Base-by-base conservation (phyloP, 768 basidiomycete genomes). In the Obba rivulosa region DNA sequence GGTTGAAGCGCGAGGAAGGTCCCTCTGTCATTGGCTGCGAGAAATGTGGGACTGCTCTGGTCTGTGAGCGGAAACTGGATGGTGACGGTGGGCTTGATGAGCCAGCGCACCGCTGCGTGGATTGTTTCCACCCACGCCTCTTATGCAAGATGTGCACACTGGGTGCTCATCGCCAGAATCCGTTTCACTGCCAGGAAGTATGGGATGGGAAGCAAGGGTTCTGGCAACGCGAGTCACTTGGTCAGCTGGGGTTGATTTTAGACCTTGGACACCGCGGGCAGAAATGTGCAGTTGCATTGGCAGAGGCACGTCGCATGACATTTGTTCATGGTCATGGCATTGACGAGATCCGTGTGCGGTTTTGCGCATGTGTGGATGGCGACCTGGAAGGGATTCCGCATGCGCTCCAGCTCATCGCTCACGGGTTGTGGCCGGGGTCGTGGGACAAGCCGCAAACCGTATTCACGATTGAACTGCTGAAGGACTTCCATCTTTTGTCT, bases 401-500 rank as follows among this genome's bases (percentile, higher is more conserved):
- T 2, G 16, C 49, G 1, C 23, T 28, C 3, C 43, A 50, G 25
- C 43, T 50, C 16, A 22, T 45, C 13, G 7, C 35, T 18, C 13
- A 9, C 9, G 41, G 50, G 2, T 38, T 21, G 2, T 51, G 44
- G 39, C 41, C 40, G 3, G 45, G 38, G 17, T 34, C 45, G 13
- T 46, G 50, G 50, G 17, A 23, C 10, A n/a, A 28, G 4, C 48
- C 48, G 5, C 18, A 20, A 4, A 49, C 41, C 1, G 48, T 41
- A 4, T 34, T 36, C 8, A 43, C 34, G 10, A 28, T 45, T 2
- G 37, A 14, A 4, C 13, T 36, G 0, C 17, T 50, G 16, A 13
- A 16, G n/a, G 36, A 37, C 5, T 45, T 45, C 17, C 49, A 45
- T 14, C 34, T 43, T 18, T 20, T 50, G 10, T 20, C 37, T n/a